Evolutionary conservation across 2,329 filamentous ascomycete species (phyloP).

Genomic region (Colletotrichum musicola): DNA sequence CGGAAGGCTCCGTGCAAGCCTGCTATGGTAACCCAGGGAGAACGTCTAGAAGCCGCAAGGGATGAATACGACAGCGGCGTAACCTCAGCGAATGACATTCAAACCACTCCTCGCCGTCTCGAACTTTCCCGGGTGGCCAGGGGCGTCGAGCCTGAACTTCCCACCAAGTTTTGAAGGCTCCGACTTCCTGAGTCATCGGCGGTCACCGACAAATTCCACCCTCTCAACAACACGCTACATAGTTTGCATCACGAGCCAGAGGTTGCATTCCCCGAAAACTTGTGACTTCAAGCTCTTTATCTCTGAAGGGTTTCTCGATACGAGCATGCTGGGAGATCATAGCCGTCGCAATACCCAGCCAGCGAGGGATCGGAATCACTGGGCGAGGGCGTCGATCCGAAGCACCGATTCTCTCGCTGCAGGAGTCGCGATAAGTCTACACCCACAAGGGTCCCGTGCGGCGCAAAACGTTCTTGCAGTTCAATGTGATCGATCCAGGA

Average conservation of each 20-base stretch:
- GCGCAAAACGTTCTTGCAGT: background rate
- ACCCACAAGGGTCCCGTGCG: background rate
- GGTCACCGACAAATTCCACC: too few species aligned
- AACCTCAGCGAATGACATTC: background rate
- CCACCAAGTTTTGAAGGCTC: too few species aligned
- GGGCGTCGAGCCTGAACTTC: background rate
- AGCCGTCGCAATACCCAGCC: background rate
- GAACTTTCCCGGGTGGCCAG: background rate
- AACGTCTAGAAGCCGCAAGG: background rate
- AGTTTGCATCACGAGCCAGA: too few species aligned
- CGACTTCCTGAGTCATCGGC: too few species aligned
- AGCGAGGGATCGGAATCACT: background rate
- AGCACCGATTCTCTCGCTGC: background rate
- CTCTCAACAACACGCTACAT: too few species aligned
- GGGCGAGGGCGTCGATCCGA: background rate
- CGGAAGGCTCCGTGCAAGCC: background rate
- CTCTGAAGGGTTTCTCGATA: conserved; percentile 1
- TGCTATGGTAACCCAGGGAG: background rate
- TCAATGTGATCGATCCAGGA: background rate
- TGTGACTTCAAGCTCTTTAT: background rate
- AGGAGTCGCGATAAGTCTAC: background rate
- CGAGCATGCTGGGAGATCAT: background rate
- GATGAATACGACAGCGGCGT: background rate
- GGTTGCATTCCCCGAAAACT: too few species aligned
- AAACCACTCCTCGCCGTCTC: background rate